Percentiles rank a stretch among this genome's conserved stretches.
Evolutionary conservation across 306 rosid species (phyloP).

Genomic region (Fragaria ananassa): DNA sequence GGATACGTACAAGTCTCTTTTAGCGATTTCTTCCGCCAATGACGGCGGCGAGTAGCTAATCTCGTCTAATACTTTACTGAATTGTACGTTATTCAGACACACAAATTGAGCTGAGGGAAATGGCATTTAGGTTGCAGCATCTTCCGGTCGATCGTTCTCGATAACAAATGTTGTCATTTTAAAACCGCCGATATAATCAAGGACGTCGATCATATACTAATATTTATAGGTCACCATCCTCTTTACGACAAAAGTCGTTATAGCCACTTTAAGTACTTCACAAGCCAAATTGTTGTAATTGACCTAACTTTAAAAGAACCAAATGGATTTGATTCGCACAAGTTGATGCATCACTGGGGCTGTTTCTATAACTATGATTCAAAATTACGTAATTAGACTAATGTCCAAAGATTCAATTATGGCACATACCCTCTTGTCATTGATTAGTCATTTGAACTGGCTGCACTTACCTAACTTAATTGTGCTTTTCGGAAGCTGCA

Average conservation of each 20-base stretch:
- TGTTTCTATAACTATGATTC: neutral
- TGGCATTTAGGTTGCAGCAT: too few relatives aligned
- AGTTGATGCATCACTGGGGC: neutral
- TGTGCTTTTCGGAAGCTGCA: neutral
- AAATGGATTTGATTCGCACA: neutral
- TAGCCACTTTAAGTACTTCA: neutral
- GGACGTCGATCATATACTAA: too few relatives aligned
- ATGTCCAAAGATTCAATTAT: conserved; percentile 10
- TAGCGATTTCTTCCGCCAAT: too few relatives aligned
- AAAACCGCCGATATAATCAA: too few relatives aligned
- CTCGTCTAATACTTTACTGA: too few relatives aligned
- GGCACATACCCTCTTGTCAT: neutral
- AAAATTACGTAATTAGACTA: neutral
- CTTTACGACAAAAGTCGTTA: neutral
- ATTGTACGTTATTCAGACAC: too few relatives aligned
- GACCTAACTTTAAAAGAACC: neutral
- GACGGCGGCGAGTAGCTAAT: too few relatives aligned
- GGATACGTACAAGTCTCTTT: too few relatives aligned
- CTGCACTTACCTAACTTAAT: conserved; percentile 7
- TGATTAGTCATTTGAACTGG: neutral
- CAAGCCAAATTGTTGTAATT: neutral
- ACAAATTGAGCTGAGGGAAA: too few relatives aligned
- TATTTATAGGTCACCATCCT: too few relatives aligned
- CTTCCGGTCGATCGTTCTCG: too few relatives aligned
- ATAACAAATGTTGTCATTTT: too few relatives aligned